phyloP scores from a whole-genome alignment of 2,329 filamentous ascomycete species.

The Aspergillus sp. region DNA sequence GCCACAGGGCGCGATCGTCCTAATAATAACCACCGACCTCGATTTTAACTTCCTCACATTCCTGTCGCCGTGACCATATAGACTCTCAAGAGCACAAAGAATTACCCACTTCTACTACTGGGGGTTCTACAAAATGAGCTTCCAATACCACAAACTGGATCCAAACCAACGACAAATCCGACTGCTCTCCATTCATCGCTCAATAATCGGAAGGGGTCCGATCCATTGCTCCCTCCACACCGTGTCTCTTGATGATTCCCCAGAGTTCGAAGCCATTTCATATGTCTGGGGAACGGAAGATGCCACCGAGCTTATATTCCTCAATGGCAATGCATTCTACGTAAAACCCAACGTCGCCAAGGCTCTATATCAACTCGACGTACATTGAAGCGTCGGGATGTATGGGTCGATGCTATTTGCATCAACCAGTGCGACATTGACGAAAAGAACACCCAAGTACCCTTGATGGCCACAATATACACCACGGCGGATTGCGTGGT shows the following conservation, averaged over 20 bases:
- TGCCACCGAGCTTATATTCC: not conserved
- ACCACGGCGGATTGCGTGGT: not conserved
- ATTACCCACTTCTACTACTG: too few relatives aligned
- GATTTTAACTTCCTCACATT: too few relatives aligned
- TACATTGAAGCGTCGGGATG: not conserved
- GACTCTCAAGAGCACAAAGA: too few relatives aligned
- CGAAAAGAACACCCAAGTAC: not conserved
- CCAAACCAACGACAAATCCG: not conserved
- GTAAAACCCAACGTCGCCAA: not conserved
- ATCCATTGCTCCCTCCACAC: not conserved
- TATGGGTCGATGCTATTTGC: not conserved
- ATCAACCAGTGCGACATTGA: not conserved
- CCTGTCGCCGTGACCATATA: too few relatives aligned
- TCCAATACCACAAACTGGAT: not conserved
- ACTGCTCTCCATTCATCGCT: not conserved
- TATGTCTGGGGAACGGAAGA: not conserved
- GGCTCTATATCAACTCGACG: not conserved
- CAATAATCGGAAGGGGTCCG: fast-evolving
- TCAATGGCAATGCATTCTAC: not conserved
- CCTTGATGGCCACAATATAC: not conserved
- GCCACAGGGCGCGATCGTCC: too few relatives aligned
- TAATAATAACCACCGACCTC: too few relatives aligned
- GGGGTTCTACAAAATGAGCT: not conserved
- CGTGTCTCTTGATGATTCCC: not conserved
- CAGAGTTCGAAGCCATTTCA: not conserved